Evolutionary conservation across 805 yeast species (phyloP).

Genomic region (Metschnikowia anglica): DNA sequence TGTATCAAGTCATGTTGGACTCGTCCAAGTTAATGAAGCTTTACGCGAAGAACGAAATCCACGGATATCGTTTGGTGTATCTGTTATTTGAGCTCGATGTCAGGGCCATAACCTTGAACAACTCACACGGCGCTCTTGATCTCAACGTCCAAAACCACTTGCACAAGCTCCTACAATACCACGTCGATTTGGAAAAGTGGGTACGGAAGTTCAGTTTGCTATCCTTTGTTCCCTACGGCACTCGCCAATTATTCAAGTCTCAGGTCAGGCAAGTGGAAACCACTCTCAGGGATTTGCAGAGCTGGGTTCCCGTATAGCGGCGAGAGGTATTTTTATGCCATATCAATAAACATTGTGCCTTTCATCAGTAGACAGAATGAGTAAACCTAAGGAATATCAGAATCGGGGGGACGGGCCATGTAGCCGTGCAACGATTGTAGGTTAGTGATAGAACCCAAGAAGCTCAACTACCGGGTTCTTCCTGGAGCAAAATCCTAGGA

Average conservation of each 20-base stretch:
- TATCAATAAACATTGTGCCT: too few relatives aligned
- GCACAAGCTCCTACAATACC: neutral
- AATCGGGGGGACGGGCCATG: too few relatives aligned
- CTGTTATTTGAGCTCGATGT: conserved; percentile 1
- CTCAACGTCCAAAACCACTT: neutral
- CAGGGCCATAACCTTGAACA: conserved; percentile 1
- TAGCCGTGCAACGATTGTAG: too few relatives aligned
- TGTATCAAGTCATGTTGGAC: conserved; percentile 1
- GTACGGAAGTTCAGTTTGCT: conserved; percentile 1
- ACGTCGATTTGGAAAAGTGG: conserved; percentile 1
- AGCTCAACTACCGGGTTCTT: too few relatives aligned
- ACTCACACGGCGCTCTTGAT: conserved; percentile 6
- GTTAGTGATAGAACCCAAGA: too few relatives aligned
- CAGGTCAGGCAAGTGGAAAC: conserved; percentile 2
- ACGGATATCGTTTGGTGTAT: conserved; percentile 1
- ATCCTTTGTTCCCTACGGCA: neutral
- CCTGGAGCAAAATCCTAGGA: too few relatives aligned
- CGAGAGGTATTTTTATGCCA: too few relatives aligned
- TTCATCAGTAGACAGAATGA: too few relatives aligned
- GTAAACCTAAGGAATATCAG: too few relatives aligned
- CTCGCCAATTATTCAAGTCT: neutral
- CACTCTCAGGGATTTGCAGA: conserved; percentile 1
- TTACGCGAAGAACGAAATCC: neutral
- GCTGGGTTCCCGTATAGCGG: conserved; percentile 2
- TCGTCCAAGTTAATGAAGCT: neutral